Conservation (phyloP, 169 alveolate species). For the Plasmodium vinckei region DNA sequence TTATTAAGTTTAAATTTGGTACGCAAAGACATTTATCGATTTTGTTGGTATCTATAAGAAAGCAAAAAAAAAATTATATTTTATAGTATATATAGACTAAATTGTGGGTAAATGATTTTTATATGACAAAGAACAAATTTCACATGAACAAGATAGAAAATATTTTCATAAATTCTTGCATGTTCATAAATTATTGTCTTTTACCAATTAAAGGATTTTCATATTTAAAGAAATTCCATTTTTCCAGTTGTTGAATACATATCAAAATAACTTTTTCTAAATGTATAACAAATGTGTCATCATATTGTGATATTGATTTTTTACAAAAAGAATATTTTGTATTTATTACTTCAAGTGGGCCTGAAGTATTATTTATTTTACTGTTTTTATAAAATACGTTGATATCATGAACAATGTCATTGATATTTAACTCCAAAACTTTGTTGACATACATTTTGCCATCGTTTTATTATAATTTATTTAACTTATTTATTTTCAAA, state of each 20-base stretch:
- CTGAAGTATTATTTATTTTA: conserved; percentile 18
- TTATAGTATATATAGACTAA: not conserved
- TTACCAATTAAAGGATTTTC: not conserved
- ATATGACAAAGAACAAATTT: too few relatives aligned
- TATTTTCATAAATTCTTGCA: too few relatives aligned
- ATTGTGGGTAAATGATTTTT: too few relatives aligned
- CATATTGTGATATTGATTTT: conserved; percentile 37
- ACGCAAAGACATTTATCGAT: conserved; percentile 45
- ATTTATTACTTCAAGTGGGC: conserved; percentile 15
- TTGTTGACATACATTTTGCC: conserved; percentile 23
- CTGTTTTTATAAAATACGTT: conserved; percentile 31
- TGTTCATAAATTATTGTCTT: too few relatives aligned
- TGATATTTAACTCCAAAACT: conserved; percentile 28
- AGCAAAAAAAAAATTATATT: not conserved
- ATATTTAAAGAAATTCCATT: conserved; percentile 51
- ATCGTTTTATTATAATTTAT: not conserved
- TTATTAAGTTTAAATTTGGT: conserved; percentile 24
- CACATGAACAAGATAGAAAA: too few relatives aligned
- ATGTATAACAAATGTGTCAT: conserved; percentile 41
- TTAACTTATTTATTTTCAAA: not conserved
- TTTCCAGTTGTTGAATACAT: conserved; percentile 9
- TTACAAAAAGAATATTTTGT: conserved; percentile 1
- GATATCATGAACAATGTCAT: conserved; percentile 27
- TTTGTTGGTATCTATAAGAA: conserved; percentile 23
- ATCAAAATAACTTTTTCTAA: conserved; percentile 45